These are phyloP conservation scores for Chaetomidium leptoderma DNA, from an alignment of 495 filamentous ascomycete genomes.

Conservation along the genomic window DNA sequence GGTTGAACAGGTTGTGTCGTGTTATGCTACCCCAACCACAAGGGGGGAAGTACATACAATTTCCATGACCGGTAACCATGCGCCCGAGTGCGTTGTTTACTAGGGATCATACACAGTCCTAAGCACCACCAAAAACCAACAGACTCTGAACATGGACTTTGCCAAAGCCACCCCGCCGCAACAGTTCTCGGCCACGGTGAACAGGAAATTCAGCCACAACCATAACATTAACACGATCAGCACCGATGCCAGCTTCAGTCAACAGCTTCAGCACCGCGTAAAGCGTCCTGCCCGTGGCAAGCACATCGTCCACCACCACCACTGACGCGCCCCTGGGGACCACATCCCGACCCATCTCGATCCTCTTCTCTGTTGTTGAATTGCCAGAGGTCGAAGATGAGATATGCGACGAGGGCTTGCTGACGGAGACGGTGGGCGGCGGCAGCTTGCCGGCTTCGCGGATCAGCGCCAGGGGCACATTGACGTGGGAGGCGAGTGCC, in stretches of 20 bases:
- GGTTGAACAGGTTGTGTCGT: too few species aligned
- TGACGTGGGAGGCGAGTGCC: constrained; percentile 44
- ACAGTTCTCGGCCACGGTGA: constrained; percentile 52
- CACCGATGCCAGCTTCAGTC: constrained; percentile 39
- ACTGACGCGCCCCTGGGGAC: constrained; percentile 46
- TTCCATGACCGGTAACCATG: too few species aligned
- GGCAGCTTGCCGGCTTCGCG: constrained; percentile 59
- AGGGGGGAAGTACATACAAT: too few species aligned
- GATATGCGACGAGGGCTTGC: constrained; percentile 53
- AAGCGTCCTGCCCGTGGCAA: constrained; percentile 57
- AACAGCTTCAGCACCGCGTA: constrained; percentile 55
- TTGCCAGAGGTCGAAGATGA: constrained; percentile 48
- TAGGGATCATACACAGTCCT: too few species aligned
- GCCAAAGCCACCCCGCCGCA: constrained; percentile 55
- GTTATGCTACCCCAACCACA: too few species aligned
- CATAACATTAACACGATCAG: constrained; percentile 49
- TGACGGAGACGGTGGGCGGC: constrained; percentile 51
- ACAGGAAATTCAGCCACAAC: constrained; percentile 59
- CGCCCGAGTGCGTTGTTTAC: too few species aligned
- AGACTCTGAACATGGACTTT: constrained; percentile 54
- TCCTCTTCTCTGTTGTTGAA: constrained; percentile 36
- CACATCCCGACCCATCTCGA: constrained; percentile 52
- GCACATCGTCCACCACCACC: constrained; percentile 62
- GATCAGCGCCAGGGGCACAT: constrained; percentile 51
- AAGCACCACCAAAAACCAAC: constrained; percentile 44